These are phyloP conservation scores for Spinacia oleracea DNA, from an alignment of 179 eudicot species.

Conservation along the genomic window DNA sequence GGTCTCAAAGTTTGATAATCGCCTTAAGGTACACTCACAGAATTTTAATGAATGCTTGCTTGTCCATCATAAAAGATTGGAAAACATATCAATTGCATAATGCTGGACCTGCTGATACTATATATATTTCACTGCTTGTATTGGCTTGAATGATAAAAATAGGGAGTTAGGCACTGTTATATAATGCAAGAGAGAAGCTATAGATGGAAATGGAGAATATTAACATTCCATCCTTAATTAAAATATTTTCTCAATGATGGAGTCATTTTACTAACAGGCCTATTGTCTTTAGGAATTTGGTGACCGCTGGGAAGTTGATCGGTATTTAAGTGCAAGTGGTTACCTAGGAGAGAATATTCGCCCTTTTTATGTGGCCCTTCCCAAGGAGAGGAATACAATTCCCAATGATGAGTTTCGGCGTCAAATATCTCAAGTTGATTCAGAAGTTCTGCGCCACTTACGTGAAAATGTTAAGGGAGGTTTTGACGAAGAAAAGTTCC, in stretches of 20 bases:
- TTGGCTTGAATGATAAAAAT: neutral
- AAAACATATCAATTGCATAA: neutral
- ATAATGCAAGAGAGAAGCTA: neutral
- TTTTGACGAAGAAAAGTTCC: constrained; percentile 88
- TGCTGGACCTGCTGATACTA: neutral
- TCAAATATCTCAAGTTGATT: constrained; percentile 84
- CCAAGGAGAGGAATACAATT: constrained; percentile 71
- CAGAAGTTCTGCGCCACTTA: constrained; percentile 62
- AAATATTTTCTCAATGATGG: neutral
- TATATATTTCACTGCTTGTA: neutral
- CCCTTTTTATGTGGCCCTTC: constrained; percentile 93
- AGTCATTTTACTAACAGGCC: constrained; percentile 14
- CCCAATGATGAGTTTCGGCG: constrained; percentile 92
- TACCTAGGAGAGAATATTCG: constrained; percentile 89
- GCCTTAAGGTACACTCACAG: constrained; percentile 72
- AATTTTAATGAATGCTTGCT: neutral
- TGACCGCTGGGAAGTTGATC: constrained; percentile 96
- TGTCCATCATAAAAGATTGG: neutral
- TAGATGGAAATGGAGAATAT: neutral
- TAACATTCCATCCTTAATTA: neutral
- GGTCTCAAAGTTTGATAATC: constrained; percentile 94
- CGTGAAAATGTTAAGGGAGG: constrained; percentile 87
- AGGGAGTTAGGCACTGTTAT: neutral
- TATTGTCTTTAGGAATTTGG: constrained; percentile 68
- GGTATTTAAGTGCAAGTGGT: constrained; percentile 94